A percentile compares a stretch with the other conserved stretches of the same genome.
phyloP scores from a whole-genome alignment of 148 eudicot genomes.

The Camellia japonica region DNA sequence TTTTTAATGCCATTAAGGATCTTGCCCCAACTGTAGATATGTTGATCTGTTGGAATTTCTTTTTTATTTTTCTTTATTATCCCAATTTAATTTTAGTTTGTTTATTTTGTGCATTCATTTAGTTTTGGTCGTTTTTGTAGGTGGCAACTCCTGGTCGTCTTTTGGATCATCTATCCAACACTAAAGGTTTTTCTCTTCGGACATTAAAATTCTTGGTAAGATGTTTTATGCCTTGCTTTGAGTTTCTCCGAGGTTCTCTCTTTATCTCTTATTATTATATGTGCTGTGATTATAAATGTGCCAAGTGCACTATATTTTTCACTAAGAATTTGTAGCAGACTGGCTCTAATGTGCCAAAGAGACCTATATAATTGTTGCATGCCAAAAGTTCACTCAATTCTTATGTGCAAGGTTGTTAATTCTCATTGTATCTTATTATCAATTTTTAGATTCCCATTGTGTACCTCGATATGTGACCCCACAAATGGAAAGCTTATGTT shows the following conservation, averaged over 20 bases:
- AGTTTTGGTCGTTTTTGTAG: conserved; percentile 32
- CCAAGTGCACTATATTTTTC: background rate
- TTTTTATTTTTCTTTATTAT: background rate
- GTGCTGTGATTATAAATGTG: background rate
- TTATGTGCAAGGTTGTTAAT: background rate
- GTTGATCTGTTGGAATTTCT: background rate
- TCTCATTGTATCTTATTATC: background rate
- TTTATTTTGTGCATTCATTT: background rate
- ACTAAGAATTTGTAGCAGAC: background rate
- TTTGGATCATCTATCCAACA: conserved; percentile 83
- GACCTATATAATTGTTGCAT: background rate
- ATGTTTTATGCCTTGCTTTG: background rate
- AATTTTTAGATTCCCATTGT: background rate
- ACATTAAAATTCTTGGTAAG: conserved; percentile 83
- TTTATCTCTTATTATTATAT: background rate
- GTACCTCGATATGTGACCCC: background rate
- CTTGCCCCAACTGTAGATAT: background rate
- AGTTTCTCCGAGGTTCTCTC: background rate
- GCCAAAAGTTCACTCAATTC: background rate
- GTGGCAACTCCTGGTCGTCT: conserved; percentile 98
- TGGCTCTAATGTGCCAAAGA: background rate
- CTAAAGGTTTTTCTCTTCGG: conserved; percentile 90
- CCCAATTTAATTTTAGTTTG: background rate
- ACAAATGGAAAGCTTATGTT: background rate
- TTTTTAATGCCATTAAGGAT: background rate